Evolutionary conservation across 768 basidiomycete genomes (phyloP), one percentile per base, ranked within the genome.

Genomic region (Chalciporus sphaerocephalus): DNA sequence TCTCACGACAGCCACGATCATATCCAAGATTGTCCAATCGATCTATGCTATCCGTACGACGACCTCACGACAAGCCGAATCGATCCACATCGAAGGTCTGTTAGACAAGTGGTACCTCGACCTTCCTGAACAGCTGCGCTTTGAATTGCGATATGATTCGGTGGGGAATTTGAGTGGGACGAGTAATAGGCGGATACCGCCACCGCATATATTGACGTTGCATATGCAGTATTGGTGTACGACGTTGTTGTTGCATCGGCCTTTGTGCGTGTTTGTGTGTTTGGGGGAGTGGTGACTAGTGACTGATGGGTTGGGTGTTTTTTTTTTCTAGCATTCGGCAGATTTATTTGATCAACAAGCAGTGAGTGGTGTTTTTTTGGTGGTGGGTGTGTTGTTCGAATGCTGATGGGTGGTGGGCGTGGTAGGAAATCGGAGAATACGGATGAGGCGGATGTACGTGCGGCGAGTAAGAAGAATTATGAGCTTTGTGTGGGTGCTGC

Each of bases 141-240:
- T 78, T 54, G 83, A 86, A 50, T 67, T 76, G 20, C 74, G 72
- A 13, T 58, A 65, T 36, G 63, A 62, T 22, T 66, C 72, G 12
- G 59, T 62, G 46, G 77, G 60, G 11, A 60, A 54, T 27, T 47
- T 51, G 45, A 48, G 42, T 16, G 35, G 47, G 22, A 48, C 40
- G 16, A 34, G 33, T 4, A 37, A 20, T 66, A 60, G 64, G 65
- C 16, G 64, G 13, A 60, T 70, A 16, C 77, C 77, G 6, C 74
- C 74, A 2, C 85, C 87, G 4, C 81, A 87, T 52, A 66, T 87
- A 20, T 66, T 90, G 45, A 85, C 83, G 32, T 67, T 91, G 40
- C 87, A 90, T 58, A 85, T 90, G 86, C 84, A 87, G 56, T 90
- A 89, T 57, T 91, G 88, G 88, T 87, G 85, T 58, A 78, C 85